These are phyloP conservation scores for Coemansia sp. DNA, from an alignment of 192 early-diverging fungal genomes.

Conservation along the genomic window DNA sequence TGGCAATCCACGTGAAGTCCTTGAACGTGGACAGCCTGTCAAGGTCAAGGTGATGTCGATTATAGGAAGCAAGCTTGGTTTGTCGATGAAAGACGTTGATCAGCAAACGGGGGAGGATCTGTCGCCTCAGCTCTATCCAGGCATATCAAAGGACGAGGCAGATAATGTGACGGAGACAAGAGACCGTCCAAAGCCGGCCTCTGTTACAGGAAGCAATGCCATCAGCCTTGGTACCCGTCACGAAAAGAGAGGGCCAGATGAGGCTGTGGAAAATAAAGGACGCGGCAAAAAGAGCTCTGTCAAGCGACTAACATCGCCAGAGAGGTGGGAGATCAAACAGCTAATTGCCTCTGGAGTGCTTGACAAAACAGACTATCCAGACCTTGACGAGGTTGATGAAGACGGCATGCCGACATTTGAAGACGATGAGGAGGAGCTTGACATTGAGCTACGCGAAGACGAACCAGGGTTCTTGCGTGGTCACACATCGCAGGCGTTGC, in stretches of 20 bases:
- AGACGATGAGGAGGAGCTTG: constrained; percentile 92
- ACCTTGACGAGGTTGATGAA: constrained; percentile 79
- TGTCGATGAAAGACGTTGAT: constrained; percentile 97
- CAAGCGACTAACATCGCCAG: constrained; percentile 91
- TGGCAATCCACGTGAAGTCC: constrained; percentile 78
- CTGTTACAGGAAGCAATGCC: constrained; percentile 34
- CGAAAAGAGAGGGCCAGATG: neutral
- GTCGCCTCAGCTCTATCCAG: constrained; percentile 73
- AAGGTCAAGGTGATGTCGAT: constrained; percentile 96
- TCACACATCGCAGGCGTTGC: constrained; percentile 79
- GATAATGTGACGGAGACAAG: neutral
- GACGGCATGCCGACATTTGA: constrained; percentile 75
- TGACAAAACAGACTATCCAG: constrained; percentile 81
- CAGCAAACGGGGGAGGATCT: constrained; percentile 89
- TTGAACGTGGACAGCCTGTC: constrained; percentile 76
- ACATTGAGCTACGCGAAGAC: constrained; percentile 94
- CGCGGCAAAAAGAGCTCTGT: constrained; percentile 36
- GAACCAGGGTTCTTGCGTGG: constrained; percentile 95
- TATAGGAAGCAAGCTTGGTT: constrained; percentile 73
- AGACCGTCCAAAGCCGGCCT: constrained; percentile 12
- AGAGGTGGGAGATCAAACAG: constrained; percentile 97
- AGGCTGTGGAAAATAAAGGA: neutral
- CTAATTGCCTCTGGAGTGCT: constrained; percentile 93
- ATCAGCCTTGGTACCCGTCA: constrained; percentile 19
- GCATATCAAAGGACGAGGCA: constrained; percentile 22